Evolutionary conservation across 495 filamentous ascomycete species (phyloP).

Genomic region (Niebla homalea): DNA sequence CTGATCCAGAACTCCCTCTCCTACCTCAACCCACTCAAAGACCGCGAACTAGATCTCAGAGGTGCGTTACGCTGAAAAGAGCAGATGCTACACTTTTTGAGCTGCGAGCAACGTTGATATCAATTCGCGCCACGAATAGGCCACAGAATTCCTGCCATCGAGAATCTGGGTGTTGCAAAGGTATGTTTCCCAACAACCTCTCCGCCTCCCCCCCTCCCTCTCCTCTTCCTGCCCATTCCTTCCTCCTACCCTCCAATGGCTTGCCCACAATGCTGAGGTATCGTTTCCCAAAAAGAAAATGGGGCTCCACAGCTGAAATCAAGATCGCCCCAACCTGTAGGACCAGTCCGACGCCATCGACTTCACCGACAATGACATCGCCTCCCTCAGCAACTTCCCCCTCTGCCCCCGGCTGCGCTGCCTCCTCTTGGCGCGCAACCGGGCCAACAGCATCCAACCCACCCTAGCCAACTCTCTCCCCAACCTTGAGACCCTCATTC

Average conservation of each 20-base stretch:
- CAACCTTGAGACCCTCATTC: conserved; percentile 60
- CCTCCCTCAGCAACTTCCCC: conserved; percentile 83
- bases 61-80: conserved; percentile 93
- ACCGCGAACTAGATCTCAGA: conserved; percentile 98
- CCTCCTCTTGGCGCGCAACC: conserved; percentile 80
- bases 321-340: conserved; percentile 18
- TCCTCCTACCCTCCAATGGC: too few species aligned
- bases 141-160: conserved; percentile 93
- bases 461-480: conserved; percentile 60
- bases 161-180: conserved; percentile 93
- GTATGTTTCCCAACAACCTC: conserved; percentile 36
- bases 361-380: conserved; percentile 96
- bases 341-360: conserved; percentile 82
- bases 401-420: conserved; percentile 74
- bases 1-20: conserved; percentile 82
- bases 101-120: conserved; percentile 71
- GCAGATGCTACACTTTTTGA: conserved; percentile 83
- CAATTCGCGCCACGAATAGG: conserved; percentile 53
- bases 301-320: too few species aligned
- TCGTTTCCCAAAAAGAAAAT: too few species aligned
- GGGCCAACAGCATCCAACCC: conserved; percentile 67
- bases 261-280: too few species aligned
- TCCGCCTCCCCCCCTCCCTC: conserved; percentile 7
- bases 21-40: conserved; percentile 94
- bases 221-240: background rate